Percentiles rank a stretch among this genome's conserved stretches.
Evolutionary conservation across 2,329 filamentous ascomycete genomes (phyloP).

Genomic region (Xylariaceae sp.): DNA sequence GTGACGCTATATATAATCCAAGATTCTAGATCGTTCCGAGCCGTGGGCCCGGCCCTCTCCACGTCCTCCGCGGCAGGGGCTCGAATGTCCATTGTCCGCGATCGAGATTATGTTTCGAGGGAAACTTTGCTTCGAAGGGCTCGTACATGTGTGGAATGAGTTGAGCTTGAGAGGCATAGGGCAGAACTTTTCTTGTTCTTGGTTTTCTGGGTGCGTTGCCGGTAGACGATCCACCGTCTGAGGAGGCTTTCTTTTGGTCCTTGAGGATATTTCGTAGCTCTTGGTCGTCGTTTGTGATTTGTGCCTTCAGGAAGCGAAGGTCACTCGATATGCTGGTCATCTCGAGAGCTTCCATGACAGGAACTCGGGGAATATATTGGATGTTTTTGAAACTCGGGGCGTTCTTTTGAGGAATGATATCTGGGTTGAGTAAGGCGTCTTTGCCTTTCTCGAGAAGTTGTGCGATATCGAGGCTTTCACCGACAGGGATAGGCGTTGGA

Average conservation of each 20-base stretch:
- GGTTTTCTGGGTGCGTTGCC: constrained; percentile 13
- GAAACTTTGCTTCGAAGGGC: constrained; percentile 37
- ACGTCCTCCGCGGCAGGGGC: constrained; percentile 16
- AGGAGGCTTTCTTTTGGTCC: constrained; percentile 43
- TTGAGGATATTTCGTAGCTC: constrained; percentile 73
- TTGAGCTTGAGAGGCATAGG: constrained; percentile 35
- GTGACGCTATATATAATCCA: too few relatives aligned
- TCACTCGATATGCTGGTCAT: constrained; percentile 42
- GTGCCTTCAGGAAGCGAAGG: constrained; percentile 71
- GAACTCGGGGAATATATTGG: constrained; percentile 64
- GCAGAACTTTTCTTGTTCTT: constrained; percentile 27
- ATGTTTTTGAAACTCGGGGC: constrained; percentile 60
- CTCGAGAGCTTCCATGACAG: constrained; percentile 74
- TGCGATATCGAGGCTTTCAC: constrained; percentile 81
- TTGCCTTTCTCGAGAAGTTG: constrained; percentile 71
- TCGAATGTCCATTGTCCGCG: constrained; percentile 24
- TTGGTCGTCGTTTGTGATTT: constrained; percentile 70
- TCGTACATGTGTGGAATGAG: constrained; percentile 37
- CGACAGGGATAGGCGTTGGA: constrained; percentile 69
- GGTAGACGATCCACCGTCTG: constrained; percentile 5
- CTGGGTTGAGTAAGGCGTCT: constrained; percentile 64
- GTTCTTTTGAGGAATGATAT: constrained; percentile 48
- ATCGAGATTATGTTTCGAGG: constrained; percentile 15
- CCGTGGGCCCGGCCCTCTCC: constrained; percentile 4
- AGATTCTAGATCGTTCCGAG: background rate